Base-by-base conservation (phyloP, 345 rosid species). In the Alliaria petiolata region DNA sequence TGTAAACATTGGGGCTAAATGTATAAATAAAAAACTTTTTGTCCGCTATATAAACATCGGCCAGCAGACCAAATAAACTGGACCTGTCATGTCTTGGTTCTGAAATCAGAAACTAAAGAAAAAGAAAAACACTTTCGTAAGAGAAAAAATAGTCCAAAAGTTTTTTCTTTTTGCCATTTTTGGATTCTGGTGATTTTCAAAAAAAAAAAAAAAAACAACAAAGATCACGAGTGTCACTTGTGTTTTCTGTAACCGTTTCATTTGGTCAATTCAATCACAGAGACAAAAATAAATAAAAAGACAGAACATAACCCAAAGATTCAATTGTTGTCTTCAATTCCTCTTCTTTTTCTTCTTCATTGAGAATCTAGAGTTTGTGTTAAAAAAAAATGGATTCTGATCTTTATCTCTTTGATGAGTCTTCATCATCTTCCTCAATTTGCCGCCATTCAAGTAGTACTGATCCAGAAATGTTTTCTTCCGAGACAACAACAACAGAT, bases 341-440 rank as follows among this genome's bases (percentile, higher is more conserved):
- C 19, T 60, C 36, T 25, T 42, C 17, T 59, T 50, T 5, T 28
- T 28, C 45, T 36, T 13, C 60, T 64, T 56, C 59, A 33, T 39
- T 31, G 65, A 74, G 26, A 33, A 61, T 62, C 67, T 60, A 14
- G 42, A 70, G 40, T 36, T 38, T 44, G 39, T 44, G 34, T 55
- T 72, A 25, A 31, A n/a, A n/a, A n/a, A n/a, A n/a, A 56, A 74
- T 92, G 98, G 87, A 93, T 68, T 90, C 88, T 74, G 83, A 84
- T 83, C 89, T 79, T 65, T 83, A 72, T 19, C 70, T 78, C 65
- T 76, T 81, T 51, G 87, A 79, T 57, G 80, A 65, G 43, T 69
- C 75, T 62, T 76, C 75, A 30, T 79, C 85, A 64, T 79, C 78
- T 73, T 78, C 86, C 54, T 78, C 80, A 53, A 39, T 77, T 16